phyloP scores from a whole-genome alignment of 2,329 filamentous ascomycete species.

The Fusarium paranaense region DNA sequence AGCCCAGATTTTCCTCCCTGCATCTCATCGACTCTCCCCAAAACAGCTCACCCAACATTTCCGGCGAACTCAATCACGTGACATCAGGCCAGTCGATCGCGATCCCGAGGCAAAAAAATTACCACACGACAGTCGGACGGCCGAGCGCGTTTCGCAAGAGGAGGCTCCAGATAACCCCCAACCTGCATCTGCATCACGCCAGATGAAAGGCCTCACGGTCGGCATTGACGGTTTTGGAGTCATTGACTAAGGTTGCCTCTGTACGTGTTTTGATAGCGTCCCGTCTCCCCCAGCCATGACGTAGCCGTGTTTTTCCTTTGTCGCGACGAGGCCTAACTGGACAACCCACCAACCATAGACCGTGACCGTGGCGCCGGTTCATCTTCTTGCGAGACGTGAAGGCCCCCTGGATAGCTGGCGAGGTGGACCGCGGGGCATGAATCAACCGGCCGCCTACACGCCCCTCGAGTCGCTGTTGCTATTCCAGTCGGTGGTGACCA shows the following conservation, averaged over 20 bases:
- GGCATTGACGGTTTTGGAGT: constrained; percentile 43
- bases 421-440: constrained; percentile 68
- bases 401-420: constrained; percentile 67
- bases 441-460: constrained; percentile 75
- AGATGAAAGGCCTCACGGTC: constrained; percentile 46
- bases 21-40: constrained; percentile 39
- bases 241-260: constrained; percentile 45
- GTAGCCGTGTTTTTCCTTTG: constrained; percentile 32
- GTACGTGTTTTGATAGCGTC: constrained; percentile 46
- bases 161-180: constrained; percentile 34
- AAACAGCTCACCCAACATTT: constrained; percentile 31
- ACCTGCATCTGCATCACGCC: constrained; percentile 17
- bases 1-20: constrained; percentile 46
- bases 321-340: constrained; percentile 40
- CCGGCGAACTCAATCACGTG: constrained; percentile 46
- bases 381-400: constrained; percentile 64
- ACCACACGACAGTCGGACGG: constrained; percentile 37
- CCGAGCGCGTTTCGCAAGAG: constrained; percentile 38
- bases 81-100: constrained; percentile 44
- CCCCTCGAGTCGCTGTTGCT: constrained; percentile 87
- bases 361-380: constrained; percentile 69
- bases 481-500: constrained; percentile 80
- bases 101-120: constrained; percentile 39
- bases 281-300: constrained; percentile 42
- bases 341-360: constrained; percentile 47